Evolutionary conservation across 495 filamentous ascomycete species (phyloP), one percentile per base, ranked within the genome.

Genomic region (Penicilliopsis zonata): DNA sequence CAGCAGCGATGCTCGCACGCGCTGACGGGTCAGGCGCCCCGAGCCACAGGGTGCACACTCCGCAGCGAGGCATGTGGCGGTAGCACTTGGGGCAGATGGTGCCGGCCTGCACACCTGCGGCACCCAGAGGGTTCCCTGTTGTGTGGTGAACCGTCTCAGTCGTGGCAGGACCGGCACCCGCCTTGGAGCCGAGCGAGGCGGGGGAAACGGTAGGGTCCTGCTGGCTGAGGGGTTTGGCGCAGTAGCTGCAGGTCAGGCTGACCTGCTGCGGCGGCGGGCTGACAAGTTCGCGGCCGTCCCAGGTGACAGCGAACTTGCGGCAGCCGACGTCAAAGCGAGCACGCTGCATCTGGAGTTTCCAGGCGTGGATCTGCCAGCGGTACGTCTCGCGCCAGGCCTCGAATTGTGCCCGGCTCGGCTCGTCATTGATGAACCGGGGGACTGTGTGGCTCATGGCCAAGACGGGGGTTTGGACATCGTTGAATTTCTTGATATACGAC

Each of bases 381-480:
- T 96, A 96, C 14, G 72, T 76, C 38, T 76, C 77, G 26, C 85
- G 81, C 81, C 88, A 94, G 21, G 76, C 66, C 4, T 70, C 65
- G 40, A 82, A 84, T 40, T 82, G 76, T 18, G 76, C 50, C 18
- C 50, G 46, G 33, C 42, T 44, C 9, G 46, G 35, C 22, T 36
- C 25, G 46, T 90, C 80, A 46, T 77, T 71, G 52, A 94, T 73
- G 55, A 87, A 92, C 7, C 76, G 72, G 0, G 92, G 88, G 14
- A 76, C 71, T 32, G 81, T 80, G 43, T 83, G 75, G 29, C 84
- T 80, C 47, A 90, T 74, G 28, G 87, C 76, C 0, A 96, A 66
- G 1, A 86, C 78, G 2, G 92, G 80, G 0, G 90, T 94, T 54
- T 96, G 90, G 3, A 87, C 67, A 50, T 98, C 90, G 40, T 74